Conservation (phyloP, 768 basidiomycete species). For the Auricularia cornea region DNA sequence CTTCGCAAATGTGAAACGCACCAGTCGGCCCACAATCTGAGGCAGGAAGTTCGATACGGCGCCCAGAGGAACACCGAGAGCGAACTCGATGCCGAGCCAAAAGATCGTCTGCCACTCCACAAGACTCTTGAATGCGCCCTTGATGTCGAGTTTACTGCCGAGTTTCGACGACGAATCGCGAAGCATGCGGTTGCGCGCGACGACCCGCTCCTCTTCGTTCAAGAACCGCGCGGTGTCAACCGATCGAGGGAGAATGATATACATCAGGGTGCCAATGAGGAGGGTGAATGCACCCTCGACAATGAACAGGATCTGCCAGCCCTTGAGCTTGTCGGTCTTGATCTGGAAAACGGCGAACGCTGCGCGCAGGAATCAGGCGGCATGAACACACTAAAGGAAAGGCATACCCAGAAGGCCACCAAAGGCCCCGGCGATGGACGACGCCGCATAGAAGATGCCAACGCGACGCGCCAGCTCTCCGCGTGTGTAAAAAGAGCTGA, state of each 20-base stretch:
- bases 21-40: conserved; percentile 36
- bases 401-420: neutral
- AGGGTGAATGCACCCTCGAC: conserved; percentile 33
- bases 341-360: conserved; percentile 47
- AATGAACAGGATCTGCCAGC: conserved; percentile 47
- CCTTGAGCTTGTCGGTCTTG: conserved; percentile 30
- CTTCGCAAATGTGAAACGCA: neutral
- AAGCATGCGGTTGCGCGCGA: conserved; percentile 10
- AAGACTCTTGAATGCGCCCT: conserved; percentile 7
- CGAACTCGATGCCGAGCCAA: conserved; percentile 12
- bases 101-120: neutral
- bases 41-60: conserved; percentile 48
- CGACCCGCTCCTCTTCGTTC: conserved; percentile 11
- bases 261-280: neutral
- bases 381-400: conserved; percentile 1
- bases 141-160: conserved; percentile 4
- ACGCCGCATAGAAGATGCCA: conserved; percentile 39
- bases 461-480: conserved; percentile 44
- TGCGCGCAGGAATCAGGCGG: conserved; percentile 23
- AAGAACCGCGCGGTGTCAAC: conserved; percentile 14
- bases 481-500: conserved; percentile 45
- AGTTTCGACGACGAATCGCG: conserved; percentile 11
- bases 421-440: conserved; percentile 9
- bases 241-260: conserved; percentile 7
- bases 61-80: conserved; percentile 34